Conservation (phyloP, 768 basidiomycete species). For the Russula emetica region DNA sequence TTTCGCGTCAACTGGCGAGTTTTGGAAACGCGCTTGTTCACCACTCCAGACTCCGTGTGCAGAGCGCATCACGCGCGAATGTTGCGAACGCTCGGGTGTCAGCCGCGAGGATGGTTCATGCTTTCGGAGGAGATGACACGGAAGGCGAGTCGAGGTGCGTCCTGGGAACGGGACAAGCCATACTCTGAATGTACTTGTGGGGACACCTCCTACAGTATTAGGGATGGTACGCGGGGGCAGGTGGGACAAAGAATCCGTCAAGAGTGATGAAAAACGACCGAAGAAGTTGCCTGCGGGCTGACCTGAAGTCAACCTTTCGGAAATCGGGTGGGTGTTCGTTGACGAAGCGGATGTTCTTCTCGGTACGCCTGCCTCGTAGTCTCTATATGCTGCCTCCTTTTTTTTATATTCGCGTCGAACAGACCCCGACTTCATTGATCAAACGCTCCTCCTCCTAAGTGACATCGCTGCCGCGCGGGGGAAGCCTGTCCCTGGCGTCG, state of each 20-base stretch:
- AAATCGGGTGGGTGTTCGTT: constrained; percentile 83
- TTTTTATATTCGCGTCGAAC: background rate
- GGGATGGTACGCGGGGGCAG: constrained; percentile 54
- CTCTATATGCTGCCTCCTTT: background rate
- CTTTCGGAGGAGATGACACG: constrained; percentile 30
- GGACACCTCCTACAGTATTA: constrained; percentile 60
- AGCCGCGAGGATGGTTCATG: constrained; percentile 48
- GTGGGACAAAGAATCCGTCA: constrained; percentile 45
- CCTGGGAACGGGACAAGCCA: constrained; percentile 27
- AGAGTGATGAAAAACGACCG: constrained; percentile 31
- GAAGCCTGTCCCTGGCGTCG: constrained; percentile 36
- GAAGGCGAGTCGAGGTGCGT: constrained; percentile 30
- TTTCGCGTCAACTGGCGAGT: constrained; percentile 70
- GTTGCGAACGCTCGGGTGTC: constrained; percentile 31
- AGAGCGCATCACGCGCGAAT: constrained; percentile 66
- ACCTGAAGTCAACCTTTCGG: constrained; percentile 58
- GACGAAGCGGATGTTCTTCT: constrained; percentile 92
- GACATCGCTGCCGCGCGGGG: constrained; percentile 65
- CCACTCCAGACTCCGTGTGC: constrained; percentile 65
- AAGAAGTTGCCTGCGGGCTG: constrained; percentile 44
- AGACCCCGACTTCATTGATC: constrained; percentile 81
- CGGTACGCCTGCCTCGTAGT: constrained; percentile 45
- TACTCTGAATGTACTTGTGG: constrained; percentile 55
- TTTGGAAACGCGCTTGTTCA: constrained; percentile 76
- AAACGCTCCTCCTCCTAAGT: constrained; percentile 64